phyloP scores from a whole-genome alignment of 768 basidiomycete species.

The Rhizopogon rudus region DNA sequence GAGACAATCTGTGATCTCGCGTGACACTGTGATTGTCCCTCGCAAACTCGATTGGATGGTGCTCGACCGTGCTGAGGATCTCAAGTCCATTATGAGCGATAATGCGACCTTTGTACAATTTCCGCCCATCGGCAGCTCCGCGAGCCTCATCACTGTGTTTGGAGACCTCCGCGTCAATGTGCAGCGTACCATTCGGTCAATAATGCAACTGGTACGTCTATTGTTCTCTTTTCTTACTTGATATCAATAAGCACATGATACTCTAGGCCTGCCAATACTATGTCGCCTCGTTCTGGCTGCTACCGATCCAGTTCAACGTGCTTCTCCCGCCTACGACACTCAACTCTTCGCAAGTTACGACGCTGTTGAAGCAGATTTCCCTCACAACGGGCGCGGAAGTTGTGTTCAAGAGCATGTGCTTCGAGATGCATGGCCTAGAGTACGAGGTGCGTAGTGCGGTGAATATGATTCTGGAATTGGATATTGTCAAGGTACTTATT shows the following conservation, averaged over 20 bases:
- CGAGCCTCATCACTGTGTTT: slow-evolving; percentile 88
- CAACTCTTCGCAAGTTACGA: slow-evolving; percentile 77
- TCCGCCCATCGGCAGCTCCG: slow-evolving; percentile 87
- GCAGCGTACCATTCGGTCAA: slow-evolving; percentile 85
- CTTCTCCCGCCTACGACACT: slow-evolving; percentile 78
- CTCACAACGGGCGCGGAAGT: slow-evolving; percentile 87
- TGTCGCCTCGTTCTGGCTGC: slow-evolving; percentile 94
- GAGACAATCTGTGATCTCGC: slow-evolving; percentile 86
- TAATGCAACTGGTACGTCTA: slow-evolving; percentile 86
- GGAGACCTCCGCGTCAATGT: slow-evolving; percentile 94
- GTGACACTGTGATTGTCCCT: slow-evolving; percentile 91
- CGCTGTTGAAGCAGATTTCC: slow-evolving; percentile 83
- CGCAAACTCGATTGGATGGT: slow-evolving; percentile 99
- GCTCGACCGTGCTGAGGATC: slow-evolving; percentile 90
- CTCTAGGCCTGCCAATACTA: slow-evolving; percentile 89
- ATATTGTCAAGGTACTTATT: slow-evolving; percentile 75
- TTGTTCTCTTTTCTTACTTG: background rate
- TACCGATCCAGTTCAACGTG: slow-evolving; percentile 92
- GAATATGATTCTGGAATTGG: slow-evolving; percentile 82
- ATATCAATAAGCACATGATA: slow-evolving; percentile 15
- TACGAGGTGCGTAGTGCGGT: slow-evolving; percentile 86
- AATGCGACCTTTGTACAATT: slow-evolving; percentile 96
- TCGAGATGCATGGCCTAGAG: slow-evolving; percentile 94
- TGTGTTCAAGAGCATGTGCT: slow-evolving; percentile 96
- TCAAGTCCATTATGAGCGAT: slow-evolving; percentile 91